Conservation (phyloP, 1,284 basidiomycete species). For the Puccinia triticina region DNA sequence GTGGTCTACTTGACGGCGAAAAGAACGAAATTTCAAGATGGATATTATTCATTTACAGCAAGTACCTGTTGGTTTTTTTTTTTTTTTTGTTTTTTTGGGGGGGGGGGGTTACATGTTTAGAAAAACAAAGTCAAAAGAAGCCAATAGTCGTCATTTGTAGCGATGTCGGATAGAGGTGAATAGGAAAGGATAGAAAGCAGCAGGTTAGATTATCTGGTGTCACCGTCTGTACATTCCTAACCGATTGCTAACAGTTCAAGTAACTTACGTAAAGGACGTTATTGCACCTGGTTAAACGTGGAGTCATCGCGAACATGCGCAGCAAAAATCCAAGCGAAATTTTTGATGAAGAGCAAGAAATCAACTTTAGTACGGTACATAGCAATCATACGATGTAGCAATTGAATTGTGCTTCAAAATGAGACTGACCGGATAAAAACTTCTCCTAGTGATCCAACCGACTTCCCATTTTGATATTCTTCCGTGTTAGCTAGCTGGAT, state of each 20-base stretch:
- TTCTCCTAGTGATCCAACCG: constrained; percentile 93
- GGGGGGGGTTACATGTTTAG: neutral
- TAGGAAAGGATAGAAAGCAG: neutral
- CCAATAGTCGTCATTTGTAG: neutral
- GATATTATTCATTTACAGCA: constrained; percentile 24
- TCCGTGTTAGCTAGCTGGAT: constrained; percentile 91
- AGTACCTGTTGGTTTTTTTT: neutral
- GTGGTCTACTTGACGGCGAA: neutral
- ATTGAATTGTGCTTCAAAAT: neutral
- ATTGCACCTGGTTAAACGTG: constrained; percentile 23
- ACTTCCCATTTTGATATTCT: constrained; percentile 94
- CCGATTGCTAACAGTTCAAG: neutral
- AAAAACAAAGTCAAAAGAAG: neutral
- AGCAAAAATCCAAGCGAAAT: constrained; percentile 50
- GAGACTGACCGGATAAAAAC: constrained; percentile 86
- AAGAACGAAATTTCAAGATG: neutral
- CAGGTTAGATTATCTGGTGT: neutral
- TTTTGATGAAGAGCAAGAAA: neutral
- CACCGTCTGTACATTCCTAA: neutral
- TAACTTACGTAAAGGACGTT: constrained; percentile 52
- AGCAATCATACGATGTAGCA: neutral
- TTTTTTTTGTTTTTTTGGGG: neutral
- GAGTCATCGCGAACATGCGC: constrained; percentile 31
- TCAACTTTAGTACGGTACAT: neutral
- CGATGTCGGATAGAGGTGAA: neutral